These are phyloP conservation scores for Pedinophyceae sp. DNA, from an alignment of 139 green algal genomes.

Conservation along the genomic window DNA sequence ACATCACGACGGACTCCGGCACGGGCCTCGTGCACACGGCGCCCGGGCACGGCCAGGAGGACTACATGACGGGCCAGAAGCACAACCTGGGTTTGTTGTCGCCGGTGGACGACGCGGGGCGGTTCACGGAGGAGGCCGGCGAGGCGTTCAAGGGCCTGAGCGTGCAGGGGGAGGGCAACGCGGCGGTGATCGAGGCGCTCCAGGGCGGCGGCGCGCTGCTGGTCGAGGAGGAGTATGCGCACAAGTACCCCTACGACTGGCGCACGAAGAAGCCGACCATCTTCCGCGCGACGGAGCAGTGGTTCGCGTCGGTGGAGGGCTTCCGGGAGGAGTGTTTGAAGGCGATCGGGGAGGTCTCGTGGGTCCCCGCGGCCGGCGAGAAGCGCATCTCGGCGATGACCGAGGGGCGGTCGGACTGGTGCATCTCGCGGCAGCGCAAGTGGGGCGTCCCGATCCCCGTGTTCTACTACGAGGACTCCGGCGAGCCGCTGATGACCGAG, in stretches of 20 bases:
- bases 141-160: slow-evolving; percentile 52
- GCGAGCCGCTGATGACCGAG: slow-evolving; percentile 77
- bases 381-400: slow-evolving; percentile 83
- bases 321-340: slow-evolving; percentile 56
- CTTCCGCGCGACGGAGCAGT: slow-evolving; percentile 91
- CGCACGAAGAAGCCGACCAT: slow-evolving; percentile 98
- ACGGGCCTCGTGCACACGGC: slow-evolving; percentile 95
- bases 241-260: slow-evolving; percentile 99
- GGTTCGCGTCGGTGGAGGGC: slow-evolving; percentile 66
- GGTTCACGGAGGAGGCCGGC: slow-evolving; percentile 83
- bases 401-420: slow-evolving; percentile 84
- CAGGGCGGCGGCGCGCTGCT: slow-evolving; percentile 45
- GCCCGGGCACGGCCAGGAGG: slow-evolving; percentile 90
- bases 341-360: slow-evolving; percentile 61
- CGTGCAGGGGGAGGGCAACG: slow-evolving; percentile 72
- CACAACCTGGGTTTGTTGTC: slow-evolving; percentile 72
- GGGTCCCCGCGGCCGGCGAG: slow-evolving; percentile 54
- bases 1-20: slow-evolving; percentile 94
- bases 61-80: slow-evolving; percentile 54
- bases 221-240: slow-evolving; percentile 74
- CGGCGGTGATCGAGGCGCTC: slow-evolving; percentile 62
- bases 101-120: slow-evolving; percentile 85
- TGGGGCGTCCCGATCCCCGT: slow-evolving; percentile 97
- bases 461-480: slow-evolving; percentile 84
- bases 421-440: slow-evolving; percentile 89